A percentile compares a stretch with the other conserved stretches of the same genome.
phyloP scores from a whole-genome alignment of 2,329 filamentous ascomycete species.

The Fusarium anguioides region DNA sequence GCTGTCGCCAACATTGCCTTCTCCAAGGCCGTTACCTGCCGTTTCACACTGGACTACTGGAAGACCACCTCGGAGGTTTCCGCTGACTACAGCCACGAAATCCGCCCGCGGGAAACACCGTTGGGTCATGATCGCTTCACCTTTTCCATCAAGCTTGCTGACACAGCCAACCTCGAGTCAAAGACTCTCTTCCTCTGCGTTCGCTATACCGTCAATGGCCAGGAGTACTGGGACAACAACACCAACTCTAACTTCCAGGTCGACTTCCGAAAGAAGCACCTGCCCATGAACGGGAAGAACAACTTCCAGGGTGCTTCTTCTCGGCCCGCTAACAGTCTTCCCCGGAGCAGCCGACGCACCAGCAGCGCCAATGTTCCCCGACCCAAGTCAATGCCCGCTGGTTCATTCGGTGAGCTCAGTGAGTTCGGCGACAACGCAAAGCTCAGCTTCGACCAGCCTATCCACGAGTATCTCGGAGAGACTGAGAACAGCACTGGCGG shows the following conservation, averaged over 20 bases:
- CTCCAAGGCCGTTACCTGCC: constrained; percentile 87
- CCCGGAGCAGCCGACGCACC: constrained; percentile 72
- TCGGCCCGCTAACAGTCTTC: constrained; percentile 65
- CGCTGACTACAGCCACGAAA: constrained; percentile 87
- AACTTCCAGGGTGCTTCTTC: constrained; percentile 62
- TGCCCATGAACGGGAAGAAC: constrained; percentile 69
- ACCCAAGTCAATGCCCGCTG: constrained; percentile 66
- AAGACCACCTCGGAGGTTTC: constrained; percentile 95
- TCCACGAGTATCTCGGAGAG: constrained; percentile 73
- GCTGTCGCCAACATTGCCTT: constrained; percentile 91
- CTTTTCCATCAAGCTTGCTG: constrained; percentile 92
- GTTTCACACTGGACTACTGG: constrained; percentile 98
- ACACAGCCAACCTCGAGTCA: constrained; percentile 88
- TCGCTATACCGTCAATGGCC: constrained; percentile 83
- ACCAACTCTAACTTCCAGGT: constrained; percentile 87
- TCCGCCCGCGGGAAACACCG: constrained; percentile 72
- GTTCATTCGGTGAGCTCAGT: too few species aligned
- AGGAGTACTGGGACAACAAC: constrained; percentile 98
- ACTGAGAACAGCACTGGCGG: constrained; percentile 62
- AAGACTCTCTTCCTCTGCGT: constrained; percentile 95
- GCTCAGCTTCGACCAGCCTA: constrained; percentile 68
- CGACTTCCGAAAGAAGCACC: constrained; percentile 85
- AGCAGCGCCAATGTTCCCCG: constrained; percentile 57
- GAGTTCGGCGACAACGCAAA: constrained; percentile 75
- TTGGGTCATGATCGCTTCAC: constrained; percentile 87